Conservation (phyloP, 2,329 filamentous ascomycete genomes). For the Pseudogymnoascus sp. region DNA sequence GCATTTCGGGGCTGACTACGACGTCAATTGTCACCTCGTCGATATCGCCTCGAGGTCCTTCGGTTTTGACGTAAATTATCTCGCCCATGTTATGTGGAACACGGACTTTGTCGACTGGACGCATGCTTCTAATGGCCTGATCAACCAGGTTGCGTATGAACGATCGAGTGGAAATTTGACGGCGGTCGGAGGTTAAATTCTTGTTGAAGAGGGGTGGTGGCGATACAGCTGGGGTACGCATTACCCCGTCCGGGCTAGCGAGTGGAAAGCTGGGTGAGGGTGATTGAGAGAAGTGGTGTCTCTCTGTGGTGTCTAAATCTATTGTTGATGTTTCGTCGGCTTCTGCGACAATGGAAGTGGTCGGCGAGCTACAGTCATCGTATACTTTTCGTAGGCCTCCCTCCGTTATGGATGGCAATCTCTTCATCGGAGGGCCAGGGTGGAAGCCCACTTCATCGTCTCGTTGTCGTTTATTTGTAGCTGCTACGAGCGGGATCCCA, state of each 20-base stretch:
- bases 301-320: neutral
- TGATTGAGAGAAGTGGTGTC: neutral
- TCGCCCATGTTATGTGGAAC: slow-evolving; percentile 23
- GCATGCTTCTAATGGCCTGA: slow-evolving; percentile 22
- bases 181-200: slow-evolving; percentile 13
- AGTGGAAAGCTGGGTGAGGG: neutral
- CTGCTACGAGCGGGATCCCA: slow-evolving; percentile 8
- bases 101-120: slow-evolving; percentile 21
- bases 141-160: slow-evolving; percentile 24
- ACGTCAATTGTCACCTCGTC: slow-evolving; percentile 33
- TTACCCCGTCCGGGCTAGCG: neutral
- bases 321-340: neutral
- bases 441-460: slow-evolving; percentile 18
- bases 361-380: neutral
- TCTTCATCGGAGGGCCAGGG: slow-evolving; percentile 23
- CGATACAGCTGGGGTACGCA: neutral
- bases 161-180: slow-evolving; percentile 21
- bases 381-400: neutral
- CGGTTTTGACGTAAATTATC: slow-evolving; percentile 22
- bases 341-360: neutral
- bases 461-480: slow-evolving; percentile 18
- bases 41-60: slow-evolving; percentile 22
- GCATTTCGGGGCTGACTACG: slow-evolving; percentile 34
- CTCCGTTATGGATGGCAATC: slow-evolving; percentile 21
- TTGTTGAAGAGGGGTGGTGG: neutral